Evolutionary conservation across 2,329 filamentous ascomycete genomes (phyloP).

Genomic region (Erysiphe pulchra): DNA sequence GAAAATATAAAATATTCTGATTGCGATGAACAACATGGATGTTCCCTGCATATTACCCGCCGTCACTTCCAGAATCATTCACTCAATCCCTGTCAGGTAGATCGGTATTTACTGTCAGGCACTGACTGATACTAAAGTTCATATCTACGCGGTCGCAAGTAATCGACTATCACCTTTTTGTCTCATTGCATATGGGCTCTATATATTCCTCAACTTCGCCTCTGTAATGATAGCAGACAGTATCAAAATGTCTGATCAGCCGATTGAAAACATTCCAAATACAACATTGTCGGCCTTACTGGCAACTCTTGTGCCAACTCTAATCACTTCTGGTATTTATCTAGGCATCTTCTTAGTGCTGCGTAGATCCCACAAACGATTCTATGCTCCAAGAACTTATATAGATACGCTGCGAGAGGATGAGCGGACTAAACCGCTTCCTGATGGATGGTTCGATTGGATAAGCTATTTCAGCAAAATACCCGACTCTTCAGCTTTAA

Average conservation of each 20-base stretch:
- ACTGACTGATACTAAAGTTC: no score
- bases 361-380: constrained; percentile 21
- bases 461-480: constrained; percentile 37
- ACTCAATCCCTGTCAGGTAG: no score
- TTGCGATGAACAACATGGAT: no score
- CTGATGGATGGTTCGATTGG: constrained; percentile 41
- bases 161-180: no score
- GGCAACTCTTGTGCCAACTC: constrained; percentile 20
- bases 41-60: no score
- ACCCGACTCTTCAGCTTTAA: constrained; percentile 55
- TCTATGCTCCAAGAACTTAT: constrained; percentile 29
- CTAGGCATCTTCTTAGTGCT: constrained; percentile 22
- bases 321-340: constrained; percentile 19
- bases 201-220: no score
- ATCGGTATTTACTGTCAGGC: no score
- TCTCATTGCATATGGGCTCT: no score
- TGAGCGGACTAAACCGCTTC: constrained; percentile 31
- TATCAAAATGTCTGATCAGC: constrained; percentile 1
- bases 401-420: constrained; percentile 23
- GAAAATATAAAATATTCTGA: no score
- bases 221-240: no score
- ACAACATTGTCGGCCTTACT: constrained; percentile 17
- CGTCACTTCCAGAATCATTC: no score
- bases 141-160: no score
- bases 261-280: constrained; percentile 2